phyloP scores from a whole-genome alignment of 768 basidiomycete species.

The Suillus luteus region DNA sequence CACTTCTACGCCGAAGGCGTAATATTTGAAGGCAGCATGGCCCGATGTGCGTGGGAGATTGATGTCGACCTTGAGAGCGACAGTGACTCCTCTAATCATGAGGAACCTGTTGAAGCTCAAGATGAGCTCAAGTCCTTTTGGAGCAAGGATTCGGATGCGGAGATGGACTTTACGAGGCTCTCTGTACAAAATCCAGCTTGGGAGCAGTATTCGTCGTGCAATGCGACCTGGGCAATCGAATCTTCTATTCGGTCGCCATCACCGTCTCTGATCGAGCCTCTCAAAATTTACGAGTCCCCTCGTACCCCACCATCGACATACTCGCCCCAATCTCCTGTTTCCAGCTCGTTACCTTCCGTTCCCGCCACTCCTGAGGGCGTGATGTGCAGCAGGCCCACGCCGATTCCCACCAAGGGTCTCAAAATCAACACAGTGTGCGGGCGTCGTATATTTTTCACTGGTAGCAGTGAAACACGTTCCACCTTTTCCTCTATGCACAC shows the following conservation, averaged over 20 bases:
- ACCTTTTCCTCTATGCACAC: conserved; percentile 72
- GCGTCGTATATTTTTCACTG: conserved; percentile 38
- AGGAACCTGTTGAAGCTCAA: conserved; percentile 39
- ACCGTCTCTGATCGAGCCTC: conserved; percentile 36
- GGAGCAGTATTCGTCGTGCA: conserved; percentile 45
- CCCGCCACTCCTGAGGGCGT: conserved; percentile 61
- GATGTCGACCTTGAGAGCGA: conserved; percentile 67
- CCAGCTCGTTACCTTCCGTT: conserved; percentile 45
- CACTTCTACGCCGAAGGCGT: conserved; percentile 76
- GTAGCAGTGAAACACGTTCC: conserved; percentile 46
- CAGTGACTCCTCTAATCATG: conserved; percentile 56
- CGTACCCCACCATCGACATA: conserved; percentile 54
- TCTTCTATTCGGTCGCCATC: conserved; percentile 51
- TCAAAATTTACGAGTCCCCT: conserved; percentile 47
- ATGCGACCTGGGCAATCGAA: conserved; percentile 58
- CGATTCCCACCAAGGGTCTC: conserved; percentile 44
- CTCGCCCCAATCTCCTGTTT: conserved; percentile 47
- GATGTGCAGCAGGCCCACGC: conserved; percentile 38
- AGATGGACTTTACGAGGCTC: conserved; percentile 36
- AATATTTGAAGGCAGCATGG: conserved; percentile 80
- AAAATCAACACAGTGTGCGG: conserved; percentile 59
- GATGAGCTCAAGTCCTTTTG: conserved; percentile 53
- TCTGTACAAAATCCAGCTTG: conserved; percentile 33
- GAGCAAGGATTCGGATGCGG: conserved; percentile 52
- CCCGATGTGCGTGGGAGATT: conserved; percentile 76